Percentiles rank a stretch among this genome's conserved stretches.
Conservation (phyloP, 148 eudicot genomes). For the Simmondsia chinensis region DNA sequence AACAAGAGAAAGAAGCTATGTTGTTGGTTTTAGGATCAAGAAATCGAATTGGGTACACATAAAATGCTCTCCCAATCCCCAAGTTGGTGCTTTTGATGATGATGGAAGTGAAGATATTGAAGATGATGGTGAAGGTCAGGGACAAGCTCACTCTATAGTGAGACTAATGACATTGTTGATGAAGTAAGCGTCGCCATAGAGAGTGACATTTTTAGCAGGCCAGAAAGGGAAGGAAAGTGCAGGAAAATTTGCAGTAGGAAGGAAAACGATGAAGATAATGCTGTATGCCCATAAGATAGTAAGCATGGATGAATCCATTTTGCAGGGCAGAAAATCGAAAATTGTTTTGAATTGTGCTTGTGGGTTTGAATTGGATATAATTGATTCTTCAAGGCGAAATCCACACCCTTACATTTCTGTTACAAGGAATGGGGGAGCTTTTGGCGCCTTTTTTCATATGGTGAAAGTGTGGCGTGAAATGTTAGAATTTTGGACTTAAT, state of each 20-base stretch:
- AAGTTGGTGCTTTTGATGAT: slow-evolving; percentile 5
- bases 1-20: slow-evolving; percentile 39
- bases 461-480: too few relatives aligned
- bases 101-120: slow-evolving; percentile 6
- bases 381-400: too few relatives aligned
- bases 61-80: slow-evolving; percentile 38
- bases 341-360: too few relatives aligned
- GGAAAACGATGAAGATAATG: slow-evolving; percentile 17
- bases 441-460: too few relatives aligned
- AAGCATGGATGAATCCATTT: neutral
- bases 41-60: slow-evolving; percentile 35
- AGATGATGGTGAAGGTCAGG: neutral
- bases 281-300: slow-evolving; percentile 5
- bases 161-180: slow-evolving; percentile 21
- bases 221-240: slow-evolving; percentile 8
- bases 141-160: slow-evolving; percentile 19
- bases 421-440: too few relatives aligned
- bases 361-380: too few relatives aligned
- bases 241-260: slow-evolving; percentile 1
- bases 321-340: too few relatives aligned
- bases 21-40: slow-evolving; percentile 25
- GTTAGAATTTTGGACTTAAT: too few relatives aligned
- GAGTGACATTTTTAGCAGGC: slow-evolving; percentile 29
- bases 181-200: slow-evolving; percentile 41
- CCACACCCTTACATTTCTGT: too few relatives aligned